phyloP scores from a whole-genome alignment of 2,329 filamentous ascomycete species.

The Paecilomyces sp. region DNA sequence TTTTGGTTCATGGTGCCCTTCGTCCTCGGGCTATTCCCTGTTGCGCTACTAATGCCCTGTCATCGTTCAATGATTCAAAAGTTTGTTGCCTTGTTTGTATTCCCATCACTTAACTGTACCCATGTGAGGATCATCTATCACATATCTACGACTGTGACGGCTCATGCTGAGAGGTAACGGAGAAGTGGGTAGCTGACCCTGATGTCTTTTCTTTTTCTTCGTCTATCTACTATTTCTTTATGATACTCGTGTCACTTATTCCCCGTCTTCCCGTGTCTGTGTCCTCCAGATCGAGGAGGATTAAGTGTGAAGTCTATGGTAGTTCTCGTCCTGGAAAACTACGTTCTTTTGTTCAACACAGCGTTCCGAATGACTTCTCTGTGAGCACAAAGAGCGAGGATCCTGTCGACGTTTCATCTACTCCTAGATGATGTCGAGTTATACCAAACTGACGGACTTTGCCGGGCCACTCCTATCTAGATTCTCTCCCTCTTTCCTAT shows the following conservation, averaged over 20 bases:
- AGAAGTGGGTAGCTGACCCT: constrained; percentile 12
- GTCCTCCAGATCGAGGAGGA: constrained; percentile 14
- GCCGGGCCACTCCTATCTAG: not conserved
- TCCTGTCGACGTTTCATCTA: not conserved
- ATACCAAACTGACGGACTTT: not conserved
- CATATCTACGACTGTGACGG: constrained; percentile 27
- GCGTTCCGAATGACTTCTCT: constrained; percentile 5
- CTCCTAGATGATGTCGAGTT: constrained; percentile 26
- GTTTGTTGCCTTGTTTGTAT: constrained; percentile 15
- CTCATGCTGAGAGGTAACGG: constrained; percentile 19
- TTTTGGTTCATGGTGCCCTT: constrained; percentile 21
- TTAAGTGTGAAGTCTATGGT: constrained; percentile 20
- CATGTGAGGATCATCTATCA: constrained; percentile 25
- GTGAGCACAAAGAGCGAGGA: constrained; percentile 9
- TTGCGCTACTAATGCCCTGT: constrained; percentile 25
- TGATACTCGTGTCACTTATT: constrained; percentile 8
- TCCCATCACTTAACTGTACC: constrained; percentile 20
- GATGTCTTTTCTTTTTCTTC: constrained; percentile 8
- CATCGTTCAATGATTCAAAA: constrained; percentile 31
- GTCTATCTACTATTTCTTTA: constrained; percentile 7
- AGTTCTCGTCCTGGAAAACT: constrained; percentile 15
- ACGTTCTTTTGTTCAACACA: constrained; percentile 18
- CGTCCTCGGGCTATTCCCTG: constrained; percentile 19
- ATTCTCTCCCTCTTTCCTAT: not conserved
- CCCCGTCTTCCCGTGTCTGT: constrained; percentile 12